These are phyloP conservation scores for Diaporthe capsici DNA, from an alignment of 2,329 filamentous ascomycete species.

Conservation along the genomic window DNA sequence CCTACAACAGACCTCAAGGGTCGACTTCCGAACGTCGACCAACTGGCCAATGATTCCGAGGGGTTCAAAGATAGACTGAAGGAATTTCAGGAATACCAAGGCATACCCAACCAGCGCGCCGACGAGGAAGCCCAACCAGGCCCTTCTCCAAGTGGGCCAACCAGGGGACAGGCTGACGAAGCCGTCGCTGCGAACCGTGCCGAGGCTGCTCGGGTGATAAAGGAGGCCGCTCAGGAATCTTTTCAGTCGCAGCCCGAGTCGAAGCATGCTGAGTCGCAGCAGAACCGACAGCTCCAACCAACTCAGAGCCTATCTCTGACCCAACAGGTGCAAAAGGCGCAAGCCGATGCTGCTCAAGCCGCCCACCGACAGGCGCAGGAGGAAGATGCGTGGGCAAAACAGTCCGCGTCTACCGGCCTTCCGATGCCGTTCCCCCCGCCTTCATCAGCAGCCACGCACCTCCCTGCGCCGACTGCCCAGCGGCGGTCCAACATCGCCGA, in stretches of 20 bases:
- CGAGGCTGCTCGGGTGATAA: slow-evolving; percentile 38
- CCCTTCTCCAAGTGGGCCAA: slow-evolving; percentile 42
- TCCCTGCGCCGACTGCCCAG: slow-evolving; percentile 91
- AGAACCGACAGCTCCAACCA: slow-evolving; percentile 43
- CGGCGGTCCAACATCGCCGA: slow-evolving; percentile 89
- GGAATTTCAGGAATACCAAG: slow-evolving; percentile 85
- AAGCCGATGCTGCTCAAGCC: slow-evolving; percentile 58
- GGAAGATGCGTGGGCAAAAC: slow-evolving; percentile 64
- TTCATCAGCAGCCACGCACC: slow-evolving; percentile 81
- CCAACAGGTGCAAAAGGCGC: slow-evolving; percentile 86
- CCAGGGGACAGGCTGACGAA: slow-evolving; percentile 42
- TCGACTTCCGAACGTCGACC: slow-evolving; percentile 64
- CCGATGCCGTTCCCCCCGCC: slow-evolving; percentile 83
- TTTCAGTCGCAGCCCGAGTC: slow-evolving; percentile 42
- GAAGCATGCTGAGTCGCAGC: slow-evolving; percentile 43
- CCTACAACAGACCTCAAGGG: slow-evolving; percentile 55
- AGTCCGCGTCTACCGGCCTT: slow-evolving; percentile 72
- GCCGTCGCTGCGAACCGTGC: slow-evolving; percentile 33
- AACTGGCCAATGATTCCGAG: slow-evolving; percentile 68
- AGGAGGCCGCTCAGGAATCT: slow-evolving; percentile 42
- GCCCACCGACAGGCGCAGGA: slow-evolving; percentile 66
- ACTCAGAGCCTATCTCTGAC: slow-evolving; percentile 77
- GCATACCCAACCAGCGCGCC: slow-evolving; percentile 66
- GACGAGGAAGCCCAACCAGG: slow-evolving; percentile 55
- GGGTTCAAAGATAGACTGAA: slow-evolving; percentile 80